These are phyloP conservation scores for Candida gigantensis DNA, from an alignment of 1,139 yeast species.

Conservation along the genomic window DNA sequence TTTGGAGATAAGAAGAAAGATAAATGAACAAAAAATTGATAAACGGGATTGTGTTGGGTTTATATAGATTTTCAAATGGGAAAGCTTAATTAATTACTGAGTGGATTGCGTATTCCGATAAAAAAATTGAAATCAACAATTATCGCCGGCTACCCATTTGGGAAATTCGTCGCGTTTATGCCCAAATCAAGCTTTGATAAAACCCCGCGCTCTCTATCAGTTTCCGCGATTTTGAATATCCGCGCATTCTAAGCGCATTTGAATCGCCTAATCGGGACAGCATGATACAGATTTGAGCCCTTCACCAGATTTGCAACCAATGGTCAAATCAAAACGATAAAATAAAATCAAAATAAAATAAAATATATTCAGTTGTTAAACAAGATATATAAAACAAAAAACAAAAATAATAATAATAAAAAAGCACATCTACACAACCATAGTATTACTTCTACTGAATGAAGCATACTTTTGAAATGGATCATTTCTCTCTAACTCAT, in stretches of 20 bases:
- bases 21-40: neutral
- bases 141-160: neutral
- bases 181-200: neutral
- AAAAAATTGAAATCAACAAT: neutral
- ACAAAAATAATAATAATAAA: neutral
- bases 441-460: slow-evolving; percentile 51
- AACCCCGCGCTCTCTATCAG: too few relatives aligned
- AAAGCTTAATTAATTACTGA: neutral
- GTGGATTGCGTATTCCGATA: neutral
- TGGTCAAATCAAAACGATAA: too few relatives aligned
- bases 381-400: neutral
- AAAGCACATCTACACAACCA: slow-evolving; percentile 16
- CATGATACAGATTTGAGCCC: too few relatives aligned
- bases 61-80: neutral
- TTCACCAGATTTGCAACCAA: too few relatives aligned
- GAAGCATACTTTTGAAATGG: slow-evolving; percentile 66
- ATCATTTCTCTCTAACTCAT: slow-evolving; percentile 61
- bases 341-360: too few relatives aligned
- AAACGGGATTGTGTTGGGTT: too few relatives aligned
- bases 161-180: neutral
- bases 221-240: too few relatives aligned
- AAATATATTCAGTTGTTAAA: too few relatives aligned
- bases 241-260: too few relatives aligned
- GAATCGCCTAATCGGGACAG: too few relatives aligned
- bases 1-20: neutral